Evolutionary conservation across 2,329 filamentous ascomycete genomes (phyloP), one percentile per base, ranked within the genome.

Genomic region (Dothidotthia symphoricarpi): DNA sequence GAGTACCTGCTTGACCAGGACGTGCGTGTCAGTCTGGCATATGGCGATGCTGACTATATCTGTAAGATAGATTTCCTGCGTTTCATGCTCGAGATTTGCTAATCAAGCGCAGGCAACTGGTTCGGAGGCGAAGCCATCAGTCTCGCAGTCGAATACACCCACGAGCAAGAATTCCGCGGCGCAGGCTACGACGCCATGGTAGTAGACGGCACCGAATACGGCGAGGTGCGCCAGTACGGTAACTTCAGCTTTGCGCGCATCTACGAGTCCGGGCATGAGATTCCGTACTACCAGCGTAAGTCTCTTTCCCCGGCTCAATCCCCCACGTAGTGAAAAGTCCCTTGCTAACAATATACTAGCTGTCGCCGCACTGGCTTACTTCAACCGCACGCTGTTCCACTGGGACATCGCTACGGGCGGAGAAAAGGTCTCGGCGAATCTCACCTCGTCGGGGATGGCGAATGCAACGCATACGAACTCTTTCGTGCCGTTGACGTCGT

Each of bases 211-310:
- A 26, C 70, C 15, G 66, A 74, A 29, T 72, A 72, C 15, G 88
- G 87, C 16, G 77, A 79, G 39, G 85, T 87, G 0, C 76, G 86
- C 8, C 86, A 93, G 64, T 86, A 80, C 51, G 86, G 83, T 4
- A 89, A 89, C 41, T 69, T 78, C 32, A 72, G 67, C 31, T 77
- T 77, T 49, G 68, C 68, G 7, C 59, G 73, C 13, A 67, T 78
- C 33, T 77, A 75, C 47, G 71, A 77, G 39, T 67, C 75, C 0
- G 75, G 75, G 1, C 76, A 79, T 44, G 67, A 75, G 33, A 66
- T 77, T 4, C 73, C 75, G 1, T 69, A 58, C 46, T 70, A 70
- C 42, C 69, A 71, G 45, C 67, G 52, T 55, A 29, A 45, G 48
- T 46, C 3, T n/a, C 4, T 16, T 4, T 24, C 14, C 11, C 10